A percentile compares a stretch with the other conserved stretches of the same genome.
Evolutionary conservation across 176 grass and related monocot genomes (phyloP).

Genomic region (Thinopyrum elongatum): DNA sequence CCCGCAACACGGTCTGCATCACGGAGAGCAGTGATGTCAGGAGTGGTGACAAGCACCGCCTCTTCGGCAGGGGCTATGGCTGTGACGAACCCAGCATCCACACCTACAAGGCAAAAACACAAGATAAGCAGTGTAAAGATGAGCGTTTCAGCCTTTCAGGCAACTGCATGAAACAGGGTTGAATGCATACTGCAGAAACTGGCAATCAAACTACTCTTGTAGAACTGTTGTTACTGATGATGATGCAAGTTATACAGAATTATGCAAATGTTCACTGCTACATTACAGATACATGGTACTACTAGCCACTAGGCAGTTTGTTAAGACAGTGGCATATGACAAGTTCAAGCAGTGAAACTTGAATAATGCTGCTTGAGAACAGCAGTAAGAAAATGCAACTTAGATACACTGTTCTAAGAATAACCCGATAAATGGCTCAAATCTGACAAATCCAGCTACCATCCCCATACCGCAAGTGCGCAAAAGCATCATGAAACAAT

Average conservation of each 20-base stretch:
- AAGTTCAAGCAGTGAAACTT: neutral
- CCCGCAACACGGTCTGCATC: conserved; percentile 87
- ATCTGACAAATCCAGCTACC: neutral
- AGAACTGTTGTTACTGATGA: neutral
- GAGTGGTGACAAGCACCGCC: conserved; percentile 79
- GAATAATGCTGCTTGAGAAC: neutral
- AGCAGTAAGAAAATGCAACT: neutral
- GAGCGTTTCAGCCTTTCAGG: neutral
- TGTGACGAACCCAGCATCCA: conserved; percentile 88
- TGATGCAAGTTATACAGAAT: neutral
- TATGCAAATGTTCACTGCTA: neutral
- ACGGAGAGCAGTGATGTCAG: conserved; percentile 81
- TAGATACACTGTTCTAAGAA: neutral
- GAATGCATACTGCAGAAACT: neutral
- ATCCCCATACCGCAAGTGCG: neutral
- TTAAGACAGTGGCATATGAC: neutral
- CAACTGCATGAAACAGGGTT: neutral
- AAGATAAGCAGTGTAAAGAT: neutral
- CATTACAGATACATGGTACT: neutral
- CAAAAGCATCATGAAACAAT: neutral
- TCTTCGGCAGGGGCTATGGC: conserved; percentile 91
- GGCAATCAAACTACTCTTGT: neutral
- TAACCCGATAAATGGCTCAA: neutral
- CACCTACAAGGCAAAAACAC: conserved; percentile 21
- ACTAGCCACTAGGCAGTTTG: neutral